A percentile compares a stretch with the other conserved stretches of the same genome.
Evolutionary conservation across 805 yeast species (phyloP).

Genomic region (Groenewaldozyma salmanticensis): DNA sequence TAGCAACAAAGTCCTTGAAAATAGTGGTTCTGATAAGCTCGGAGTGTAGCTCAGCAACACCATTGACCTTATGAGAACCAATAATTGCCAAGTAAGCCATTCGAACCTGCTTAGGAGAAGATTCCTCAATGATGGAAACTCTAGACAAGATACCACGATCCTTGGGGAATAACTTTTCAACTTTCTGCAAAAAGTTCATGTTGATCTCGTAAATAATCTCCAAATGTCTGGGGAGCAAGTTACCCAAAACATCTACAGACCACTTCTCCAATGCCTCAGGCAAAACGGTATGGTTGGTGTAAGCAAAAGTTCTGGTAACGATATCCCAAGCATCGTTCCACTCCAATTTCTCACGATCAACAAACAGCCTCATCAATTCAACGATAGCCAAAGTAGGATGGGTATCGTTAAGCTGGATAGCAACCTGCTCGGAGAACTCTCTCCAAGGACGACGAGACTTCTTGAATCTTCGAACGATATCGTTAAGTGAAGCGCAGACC

Average conservation of each 20-base stretch:
- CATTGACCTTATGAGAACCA: conserved; percentile 89
- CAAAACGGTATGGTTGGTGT: conserved; percentile 93
- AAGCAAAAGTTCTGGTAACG: conserved; percentile 72
- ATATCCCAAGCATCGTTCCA: conserved; percentile 86
- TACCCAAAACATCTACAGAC: conserved; percentile 77
- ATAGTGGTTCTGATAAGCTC: conserved; percentile 83
- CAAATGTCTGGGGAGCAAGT: conserved; percentile 79
- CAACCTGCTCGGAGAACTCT: conserved; percentile 75
- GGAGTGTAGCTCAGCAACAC: conserved; percentile 93
- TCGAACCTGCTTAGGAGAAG: conserved; percentile 69
- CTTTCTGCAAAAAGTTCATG: conserved; percentile 63
- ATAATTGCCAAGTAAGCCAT: conserved; percentile 89
- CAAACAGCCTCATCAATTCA: conserved; percentile 76
- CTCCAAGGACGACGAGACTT: conserved; percentile 69
- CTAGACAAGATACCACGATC: conserved; percentile 55
- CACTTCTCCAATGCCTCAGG: conserved; percentile 92
- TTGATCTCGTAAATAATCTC: conserved; percentile 85
- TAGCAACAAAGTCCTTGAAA: conserved; percentile 78
- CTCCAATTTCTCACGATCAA: conserved; percentile 69
- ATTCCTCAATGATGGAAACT: conserved; percentile 82
- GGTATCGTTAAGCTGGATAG: conserved; percentile 90
- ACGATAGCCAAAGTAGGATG: conserved; percentile 90
- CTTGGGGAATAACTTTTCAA: conserved; percentile 66
- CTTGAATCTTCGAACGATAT: conserved; percentile 81
- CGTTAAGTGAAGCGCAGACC: conserved; percentile 91